A percentile compares a stretch with the other conserved stretches of the same genome.
phyloP scores from a whole-genome alignment of 2,329 filamentous ascomycete genomes.

The Colletotrichum lupini region DNA sequence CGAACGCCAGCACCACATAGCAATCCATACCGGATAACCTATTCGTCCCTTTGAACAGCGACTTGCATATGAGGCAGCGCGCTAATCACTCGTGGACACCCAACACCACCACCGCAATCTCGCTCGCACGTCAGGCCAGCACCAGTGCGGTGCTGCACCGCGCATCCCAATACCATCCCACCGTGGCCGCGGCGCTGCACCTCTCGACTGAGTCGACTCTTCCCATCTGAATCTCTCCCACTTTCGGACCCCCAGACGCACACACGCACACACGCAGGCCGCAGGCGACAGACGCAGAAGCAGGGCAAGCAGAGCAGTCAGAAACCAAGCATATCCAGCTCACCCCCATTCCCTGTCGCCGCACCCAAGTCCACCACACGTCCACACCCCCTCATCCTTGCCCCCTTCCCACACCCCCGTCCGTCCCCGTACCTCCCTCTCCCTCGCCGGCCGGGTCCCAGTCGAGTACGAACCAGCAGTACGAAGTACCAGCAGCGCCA shows the following conservation, averaged over 20 bases:
- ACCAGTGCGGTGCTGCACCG: not conserved
- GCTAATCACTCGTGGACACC: not conserved
- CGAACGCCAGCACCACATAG: constrained; percentile 3
- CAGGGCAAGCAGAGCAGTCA: constrained; percentile 6
- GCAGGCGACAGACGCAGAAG: not conserved
- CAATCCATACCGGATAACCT: not conserved
- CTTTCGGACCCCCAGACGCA: not conserved
- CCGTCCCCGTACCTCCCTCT: constrained; percentile 23
- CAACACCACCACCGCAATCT: not conserved
- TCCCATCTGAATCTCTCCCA: not conserved
- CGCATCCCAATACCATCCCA: not conserved
- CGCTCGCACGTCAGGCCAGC: not conserved
- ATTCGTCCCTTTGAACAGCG: not conserved
- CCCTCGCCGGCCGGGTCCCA: constrained; percentile 26
- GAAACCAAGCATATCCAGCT: constrained; percentile 22
- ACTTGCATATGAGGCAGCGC: not conserved
- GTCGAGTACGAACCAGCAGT: constrained; percentile 12
- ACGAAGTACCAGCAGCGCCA: constrained; percentile 2
- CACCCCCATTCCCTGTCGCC: constrained; percentile 27
- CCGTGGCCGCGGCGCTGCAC: not conserved
- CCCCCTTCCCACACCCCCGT: constrained; percentile 16
- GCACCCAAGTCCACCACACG: constrained; percentile 26
- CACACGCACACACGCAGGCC: too few relatives aligned
- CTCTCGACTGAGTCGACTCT: too few relatives aligned
- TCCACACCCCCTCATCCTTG: constrained; percentile 15